Conservation (phyloP, 768 basidiomycete genomes). For the Gymnopilus junonius region DNA sequence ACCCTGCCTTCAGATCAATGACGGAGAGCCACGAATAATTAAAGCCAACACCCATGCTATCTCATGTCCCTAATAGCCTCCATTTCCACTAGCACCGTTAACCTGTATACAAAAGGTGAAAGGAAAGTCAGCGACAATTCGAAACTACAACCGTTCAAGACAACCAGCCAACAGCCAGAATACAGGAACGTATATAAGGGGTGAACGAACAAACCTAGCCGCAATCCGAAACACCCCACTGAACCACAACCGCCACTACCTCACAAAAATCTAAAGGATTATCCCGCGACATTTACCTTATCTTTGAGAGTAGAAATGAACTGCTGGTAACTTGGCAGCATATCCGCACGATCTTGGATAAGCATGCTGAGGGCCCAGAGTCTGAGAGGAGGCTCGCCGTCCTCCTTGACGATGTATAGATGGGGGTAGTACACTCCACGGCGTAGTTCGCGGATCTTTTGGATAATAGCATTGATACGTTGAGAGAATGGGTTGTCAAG, state of each 20-base stretch:
- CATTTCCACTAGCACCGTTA: conserved; percentile 29
- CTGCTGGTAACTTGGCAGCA: conserved; percentile 94
- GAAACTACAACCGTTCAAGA: not conserved
- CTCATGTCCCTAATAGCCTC: not conserved
- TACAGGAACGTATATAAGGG: not conserved
- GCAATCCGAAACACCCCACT: not conserved
- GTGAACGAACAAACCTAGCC: not conserved
- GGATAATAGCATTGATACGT: conserved; percentile 90
- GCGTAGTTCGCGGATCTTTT: conserved; percentile 94
- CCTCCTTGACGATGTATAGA: conserved; percentile 96
- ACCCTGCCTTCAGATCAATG: not conserved
- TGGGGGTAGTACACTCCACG: conserved; percentile 93
- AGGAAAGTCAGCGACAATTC: conserved; percentile 11
- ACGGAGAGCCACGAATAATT: not conserved
- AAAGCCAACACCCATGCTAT: not conserved
- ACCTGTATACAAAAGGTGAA: conserved; percentile 26
- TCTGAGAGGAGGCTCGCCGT: conserved; percentile 92
- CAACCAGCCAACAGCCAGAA: not conserved
- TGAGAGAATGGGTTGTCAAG: conserved; percentile 97
- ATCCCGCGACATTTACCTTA: conserved; percentile 60
- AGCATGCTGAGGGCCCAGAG: conserved; percentile 95
- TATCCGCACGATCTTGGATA: conserved; percentile 95
- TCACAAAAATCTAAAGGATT: not conserved
- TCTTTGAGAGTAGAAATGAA: conserved; percentile 90
- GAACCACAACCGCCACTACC: not conserved